These are phyloP conservation scores for Elsinoe arachidis DNA, from an alignment of 2,329 filamentous ascomycete species.

Conservation along the genomic window DNA sequence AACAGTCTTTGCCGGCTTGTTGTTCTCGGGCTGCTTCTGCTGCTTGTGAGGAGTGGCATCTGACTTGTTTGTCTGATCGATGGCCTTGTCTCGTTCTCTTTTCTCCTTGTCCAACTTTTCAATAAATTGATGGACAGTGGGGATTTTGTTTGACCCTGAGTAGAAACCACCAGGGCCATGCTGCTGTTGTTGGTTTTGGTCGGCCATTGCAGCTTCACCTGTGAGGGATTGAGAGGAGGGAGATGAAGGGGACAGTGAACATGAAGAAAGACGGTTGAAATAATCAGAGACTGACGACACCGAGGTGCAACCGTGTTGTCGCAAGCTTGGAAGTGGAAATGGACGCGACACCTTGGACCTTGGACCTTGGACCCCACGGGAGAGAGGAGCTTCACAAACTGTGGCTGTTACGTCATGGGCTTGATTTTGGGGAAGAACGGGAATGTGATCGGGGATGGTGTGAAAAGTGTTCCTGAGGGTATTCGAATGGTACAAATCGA, in stretches of 20 bases:
- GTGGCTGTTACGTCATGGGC: conserved; percentile 10
- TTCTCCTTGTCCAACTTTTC: conserved; percentile 72
- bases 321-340: conserved; percentile 10
- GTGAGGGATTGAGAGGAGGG: background rate
- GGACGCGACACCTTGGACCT: background rate
- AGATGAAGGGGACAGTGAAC: background rate
- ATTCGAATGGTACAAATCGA: background rate
- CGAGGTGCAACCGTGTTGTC: background rate
- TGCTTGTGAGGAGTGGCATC: conserved; percentile 41
- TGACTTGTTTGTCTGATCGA: conserved; percentile 42
- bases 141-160: conserved; percentile 73
- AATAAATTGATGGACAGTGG: conserved; percentile 79
- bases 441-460: background rate
- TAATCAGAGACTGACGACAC: conserved; percentile 8
- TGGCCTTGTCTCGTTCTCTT: conserved; percentile 59
- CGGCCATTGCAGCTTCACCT: conserved; percentile 30
- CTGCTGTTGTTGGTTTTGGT: conserved; percentile 32
- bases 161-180: conserved; percentile 59
- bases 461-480: background rate
- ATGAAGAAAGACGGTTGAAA: background rate
- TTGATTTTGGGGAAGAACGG: background rate
- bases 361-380: background rate
- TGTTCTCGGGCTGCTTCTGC: conserved; percentile 31
- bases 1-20: conserved; percentile 51
- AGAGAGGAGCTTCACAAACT: background rate